Conservation (phyloP, 2,329 filamentous ascomycete species). For the Fusarium fracticaudum region DNA sequence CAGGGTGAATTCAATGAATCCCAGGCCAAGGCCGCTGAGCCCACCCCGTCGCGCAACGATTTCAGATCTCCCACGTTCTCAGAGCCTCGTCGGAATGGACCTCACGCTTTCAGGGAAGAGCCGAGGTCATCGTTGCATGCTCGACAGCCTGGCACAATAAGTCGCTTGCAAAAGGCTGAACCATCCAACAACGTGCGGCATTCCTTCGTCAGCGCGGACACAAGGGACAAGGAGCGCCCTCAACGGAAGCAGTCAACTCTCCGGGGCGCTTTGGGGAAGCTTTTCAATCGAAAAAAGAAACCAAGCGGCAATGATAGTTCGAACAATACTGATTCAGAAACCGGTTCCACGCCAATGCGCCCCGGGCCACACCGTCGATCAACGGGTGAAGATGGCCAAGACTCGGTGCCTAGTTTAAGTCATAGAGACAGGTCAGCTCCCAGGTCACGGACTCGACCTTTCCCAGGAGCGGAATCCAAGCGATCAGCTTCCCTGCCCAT, state of each 20-base stretch:
- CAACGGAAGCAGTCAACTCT: slow-evolving; percentile 68
- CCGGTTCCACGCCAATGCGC: slow-evolving; percentile 40
- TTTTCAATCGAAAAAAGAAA: slow-evolving; percentile 69
- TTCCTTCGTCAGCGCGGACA: slow-evolving; percentile 57
- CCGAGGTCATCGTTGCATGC: slow-evolving; percentile 14
- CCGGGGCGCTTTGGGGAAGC: slow-evolving; percentile 62
- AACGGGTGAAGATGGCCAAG: slow-evolving; percentile 28
- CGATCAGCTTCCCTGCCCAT: slow-evolving; percentile 68
- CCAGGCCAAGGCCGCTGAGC: slow-evolving; percentile 10
- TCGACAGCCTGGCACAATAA: slow-evolving; percentile 19
- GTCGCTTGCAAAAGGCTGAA: slow-evolving; percentile 33
- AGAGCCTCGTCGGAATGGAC: slow-evolving; percentile 27
- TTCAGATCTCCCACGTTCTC: slow-evolving; percentile 27
- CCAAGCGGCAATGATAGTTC: slow-evolving; percentile 28
- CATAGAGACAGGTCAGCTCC: slow-evolving; percentile 37
- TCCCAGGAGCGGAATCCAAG: slow-evolving; percentile 55
- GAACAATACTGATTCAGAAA: slow-evolving; percentile 38
- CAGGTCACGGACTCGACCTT: slow-evolving; percentile 53
- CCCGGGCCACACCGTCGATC: slow-evolving; percentile 31
- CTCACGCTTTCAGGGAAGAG: slow-evolving; percentile 18
- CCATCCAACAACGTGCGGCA: slow-evolving; percentile 56
- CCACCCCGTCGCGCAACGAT: slow-evolving; percentile 14
- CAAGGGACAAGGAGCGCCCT: slow-evolving; percentile 46
- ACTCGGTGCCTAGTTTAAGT: slow-evolving; percentile 21
- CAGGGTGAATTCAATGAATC: slow-evolving; percentile 39